These are phyloP conservation scores for Allomyces javanicus DNA, from an alignment of 192 early-diverging fungal genomes.

Conservation along the genomic window DNA sequence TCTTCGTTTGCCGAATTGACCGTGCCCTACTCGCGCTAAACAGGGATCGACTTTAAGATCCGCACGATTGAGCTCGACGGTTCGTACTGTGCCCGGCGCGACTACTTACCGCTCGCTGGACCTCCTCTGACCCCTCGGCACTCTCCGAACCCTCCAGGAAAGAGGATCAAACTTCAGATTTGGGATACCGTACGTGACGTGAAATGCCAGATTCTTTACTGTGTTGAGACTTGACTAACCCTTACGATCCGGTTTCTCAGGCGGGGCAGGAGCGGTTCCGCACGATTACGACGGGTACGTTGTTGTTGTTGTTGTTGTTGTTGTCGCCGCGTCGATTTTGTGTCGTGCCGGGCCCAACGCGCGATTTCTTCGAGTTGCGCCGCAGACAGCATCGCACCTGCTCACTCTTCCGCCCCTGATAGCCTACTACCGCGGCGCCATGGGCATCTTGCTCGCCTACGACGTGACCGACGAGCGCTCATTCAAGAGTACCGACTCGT, in stretches of 20 bases:
- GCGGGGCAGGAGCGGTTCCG: slow-evolving; percentile 98
- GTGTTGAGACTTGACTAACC: too few species aligned
- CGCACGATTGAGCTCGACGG: slow-evolving; percentile 92
- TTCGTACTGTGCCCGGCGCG: background rate
- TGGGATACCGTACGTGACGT: slow-evolving; percentile 59
- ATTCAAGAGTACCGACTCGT: slow-evolving; percentile 56
- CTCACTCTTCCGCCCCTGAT: background rate
- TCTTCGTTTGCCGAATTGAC: too few species aligned
- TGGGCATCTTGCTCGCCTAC: slow-evolving; percentile 95
- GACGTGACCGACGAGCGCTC: slow-evolving; percentile 97
- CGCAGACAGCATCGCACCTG: background rate
- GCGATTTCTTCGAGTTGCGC: background rate
- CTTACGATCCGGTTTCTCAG: too few species aligned
- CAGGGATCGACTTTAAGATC: slow-evolving; percentile 94
- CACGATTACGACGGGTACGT: slow-evolving; percentile 84
- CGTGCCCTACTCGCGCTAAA: too few species aligned
- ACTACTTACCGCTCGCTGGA: too few species aligned
- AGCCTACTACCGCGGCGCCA: slow-evolving; percentile 98
- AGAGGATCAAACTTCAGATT: slow-evolving; percentile 98
- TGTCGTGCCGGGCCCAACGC: background rate
- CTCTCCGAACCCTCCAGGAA: slow-evolving; percentile 16
- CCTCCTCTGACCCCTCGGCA: too few species aligned
- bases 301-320: slow-evolving; percentile 1
- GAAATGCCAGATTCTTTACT: too few species aligned
- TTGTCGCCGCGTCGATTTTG: slow-evolving; percentile 1